phyloP scores from a whole-genome alignment of 129 eudicot species.

The Lactuca saligna region DNA sequence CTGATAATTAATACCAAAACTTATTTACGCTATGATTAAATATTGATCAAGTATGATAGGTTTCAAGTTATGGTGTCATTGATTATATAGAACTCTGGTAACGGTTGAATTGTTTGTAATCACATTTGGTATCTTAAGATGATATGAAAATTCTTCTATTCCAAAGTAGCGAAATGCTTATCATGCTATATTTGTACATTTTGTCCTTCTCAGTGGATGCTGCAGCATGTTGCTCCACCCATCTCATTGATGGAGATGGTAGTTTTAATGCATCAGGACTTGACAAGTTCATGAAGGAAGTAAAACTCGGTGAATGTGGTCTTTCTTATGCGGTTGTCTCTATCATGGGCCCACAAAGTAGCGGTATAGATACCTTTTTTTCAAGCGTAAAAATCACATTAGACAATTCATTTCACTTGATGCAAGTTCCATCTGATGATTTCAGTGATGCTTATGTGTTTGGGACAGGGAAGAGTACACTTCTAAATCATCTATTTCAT shows the following conservation, averaged over 20 bases:
- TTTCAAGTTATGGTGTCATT: background rate
- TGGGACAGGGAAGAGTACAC: slow-evolving; percentile 68
- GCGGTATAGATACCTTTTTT: slow-evolving; percentile 46
- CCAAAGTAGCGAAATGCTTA: background rate
- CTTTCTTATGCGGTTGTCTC: slow-evolving; percentile 81
- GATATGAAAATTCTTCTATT: background rate
- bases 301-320: slow-evolving; percentile 58
- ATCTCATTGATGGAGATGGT: slow-evolving; percentile 63
- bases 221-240: slow-evolving; percentile 47
- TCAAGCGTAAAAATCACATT: background rate
- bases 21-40: no score
- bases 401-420: background rate
- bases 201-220: slow-evolving; percentile 17
- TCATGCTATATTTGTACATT: background rate
- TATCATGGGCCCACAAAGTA: slow-evolving; percentile 89
- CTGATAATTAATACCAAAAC: no score
- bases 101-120: background rate
- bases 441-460: slow-evolving; percentile 1
- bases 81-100: slow-evolving; percentile 1
- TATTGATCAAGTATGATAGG: slow-evolving; percentile 1
- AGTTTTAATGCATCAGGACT: slow-evolving; percentile 50
- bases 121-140: background rate
- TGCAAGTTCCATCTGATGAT: slow-evolving; percentile 5
- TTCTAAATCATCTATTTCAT: slow-evolving; percentile 56
- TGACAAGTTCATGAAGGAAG: slow-evolving; percentile 47